These are phyloP conservation scores for Psilocybe mexicana DNA, from an alignment of 1,284 basidiomycete species.

Conservation along the genomic window DNA sequence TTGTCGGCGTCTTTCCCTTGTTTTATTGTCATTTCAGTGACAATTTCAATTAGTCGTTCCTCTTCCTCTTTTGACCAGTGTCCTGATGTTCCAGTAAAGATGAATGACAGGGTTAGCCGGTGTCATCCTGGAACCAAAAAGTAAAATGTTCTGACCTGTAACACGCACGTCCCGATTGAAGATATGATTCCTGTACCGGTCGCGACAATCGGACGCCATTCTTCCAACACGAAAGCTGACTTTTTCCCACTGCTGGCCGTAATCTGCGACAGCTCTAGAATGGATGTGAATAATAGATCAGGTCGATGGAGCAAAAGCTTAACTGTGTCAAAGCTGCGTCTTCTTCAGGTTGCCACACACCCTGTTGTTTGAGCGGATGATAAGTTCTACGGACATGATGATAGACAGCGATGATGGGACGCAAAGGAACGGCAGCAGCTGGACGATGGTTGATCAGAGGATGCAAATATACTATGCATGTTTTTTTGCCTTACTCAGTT, in stretches of 20 bases:
- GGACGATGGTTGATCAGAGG: conserved; percentile 8
- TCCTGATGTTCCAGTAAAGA: conserved; percentile 34
- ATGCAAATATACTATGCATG: background rate
- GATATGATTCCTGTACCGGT: conserved; percentile 81
- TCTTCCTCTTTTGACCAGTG: conserved; percentile 76
- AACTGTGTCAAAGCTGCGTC: conserved; percentile 67
- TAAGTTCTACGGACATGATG: conserved; percentile 71
- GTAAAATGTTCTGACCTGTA: conserved; percentile 38
- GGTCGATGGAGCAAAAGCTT: conserved; percentile 23
- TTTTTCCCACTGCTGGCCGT: conserved; percentile 81
- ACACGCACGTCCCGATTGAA: conserved; percentile 57
- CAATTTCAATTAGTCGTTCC: conserved; percentile 66
- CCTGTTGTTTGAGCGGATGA: conserved; percentile 68
- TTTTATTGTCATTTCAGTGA: conserved; percentile 67
- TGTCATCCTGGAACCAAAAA: background rate
- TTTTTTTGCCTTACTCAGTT: conserved; percentile 59
- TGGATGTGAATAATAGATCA: background rate
- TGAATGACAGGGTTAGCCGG: background rate
- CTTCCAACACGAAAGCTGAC: conserved; percentile 68
- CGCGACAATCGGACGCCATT: conserved; percentile 77
- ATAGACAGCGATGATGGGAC: conserved; percentile 80
- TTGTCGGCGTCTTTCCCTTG: conserved; percentile 70
- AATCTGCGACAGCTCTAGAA: conserved; percentile 59
- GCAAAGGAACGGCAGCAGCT: conserved; percentile 70
- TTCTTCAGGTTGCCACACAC: conserved; percentile 70